Percentiles rank a stretch among this genome's conserved stretches.
phyloP scores from a whole-genome alignment of 2,329 filamentous ascomycete species.

The Colletotrichum karsti region DNA sequence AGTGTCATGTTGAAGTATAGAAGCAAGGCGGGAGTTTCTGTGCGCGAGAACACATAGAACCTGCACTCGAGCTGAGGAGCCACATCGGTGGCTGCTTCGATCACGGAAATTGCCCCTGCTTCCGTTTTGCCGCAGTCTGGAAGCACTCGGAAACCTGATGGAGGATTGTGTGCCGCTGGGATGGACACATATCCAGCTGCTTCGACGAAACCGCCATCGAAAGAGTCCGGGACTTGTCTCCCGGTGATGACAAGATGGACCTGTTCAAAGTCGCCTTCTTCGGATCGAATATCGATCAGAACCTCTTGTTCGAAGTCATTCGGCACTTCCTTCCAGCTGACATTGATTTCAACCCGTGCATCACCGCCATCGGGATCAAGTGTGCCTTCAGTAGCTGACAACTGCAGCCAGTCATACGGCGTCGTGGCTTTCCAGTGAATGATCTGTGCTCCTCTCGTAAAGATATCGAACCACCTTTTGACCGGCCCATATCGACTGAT shows the following conservation, averaged over 20 bases:
- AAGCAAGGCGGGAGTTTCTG: slow-evolving; percentile 35
- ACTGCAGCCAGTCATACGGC: slow-evolving; percentile 42
- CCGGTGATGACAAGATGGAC: slow-evolving; percentile 35
- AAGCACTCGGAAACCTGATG: slow-evolving; percentile 36
- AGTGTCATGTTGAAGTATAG: slow-evolving; percentile 50
- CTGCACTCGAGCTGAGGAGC: slow-evolving; percentile 37
- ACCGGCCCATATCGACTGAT: slow-evolving; percentile 41
- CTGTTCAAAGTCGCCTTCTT: slow-evolving; percentile 47
- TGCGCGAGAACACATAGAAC: slow-evolving; percentile 39
- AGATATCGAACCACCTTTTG: slow-evolving; percentile 44
- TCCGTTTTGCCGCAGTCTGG: slow-evolving; percentile 39
- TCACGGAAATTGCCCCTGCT: slow-evolving; percentile 32
- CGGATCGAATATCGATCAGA: slow-evolving; percentile 41
- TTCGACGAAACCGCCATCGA: slow-evolving; percentile 42
- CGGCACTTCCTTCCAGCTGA: slow-evolving; percentile 48
- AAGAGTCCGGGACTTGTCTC: slow-evolving; percentile 38
- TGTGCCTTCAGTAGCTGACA: slow-evolving; percentile 38
- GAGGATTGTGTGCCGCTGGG: slow-evolving; percentile 32
- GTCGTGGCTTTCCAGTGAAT: slow-evolving; percentile 39
- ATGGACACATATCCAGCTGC: slow-evolving; percentile 43
- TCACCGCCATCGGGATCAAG: slow-evolving; percentile 41
- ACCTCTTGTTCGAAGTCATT: slow-evolving; percentile 52
- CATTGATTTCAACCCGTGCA: slow-evolving; percentile 37
- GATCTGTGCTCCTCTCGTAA: slow-evolving; percentile 40
- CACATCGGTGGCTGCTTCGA: slow-evolving; percentile 26